Evolutionary conservation across 2,329 filamentous ascomycete genomes (phyloP), one percentile per base, ranked within the genome.

Genomic region (Colletotrichum sp.): DNA sequence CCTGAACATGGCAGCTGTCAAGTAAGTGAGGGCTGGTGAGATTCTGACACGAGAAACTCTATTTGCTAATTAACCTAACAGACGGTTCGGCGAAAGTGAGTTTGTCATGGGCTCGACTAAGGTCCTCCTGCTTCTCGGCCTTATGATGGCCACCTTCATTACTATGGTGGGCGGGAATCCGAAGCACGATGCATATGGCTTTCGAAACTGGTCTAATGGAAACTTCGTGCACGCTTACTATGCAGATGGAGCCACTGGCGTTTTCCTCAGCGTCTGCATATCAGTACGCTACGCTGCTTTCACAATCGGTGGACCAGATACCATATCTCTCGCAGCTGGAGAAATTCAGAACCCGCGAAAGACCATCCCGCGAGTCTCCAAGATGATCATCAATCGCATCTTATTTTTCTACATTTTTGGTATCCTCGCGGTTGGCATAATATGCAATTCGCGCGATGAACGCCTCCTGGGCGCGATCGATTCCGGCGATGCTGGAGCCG

Each of bases 321-420:
- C 93, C 83, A 91, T 94, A 76, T 85, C 88, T 32, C 89, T 92
- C 67, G 85, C 87, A 2, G 84, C 86, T 4, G 87, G 86, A 57
- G 93, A 95, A 83, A 90, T 92, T 16, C 89, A 92, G 79, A 93
- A 94, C 81, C 93, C 93, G 3, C 89, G 93, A 55, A 83, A 85
- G 28, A 90, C 92, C 34, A 91, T 96, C 83, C 93, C 93, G 1
- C 90, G 89, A 74, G 93, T 94, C 2, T 94, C 91, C 85, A 95
- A 94, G 78, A 91, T 92, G 60, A 92, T 95, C 36, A 95, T 95
- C 84, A 94, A 93, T 83, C 92, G 94, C 63, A 86, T 95, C 34
- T 92, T 92, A 0, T 84, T 89, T 2, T 95, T 95, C 84, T 95
- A 95, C 83, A 89, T 95, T 18, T 87, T 95, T 74, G 89, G 92